Base-by-base conservation (phyloP, 2,329 filamentous ascomycete species). In the Erysiphe pulchra region DNA sequence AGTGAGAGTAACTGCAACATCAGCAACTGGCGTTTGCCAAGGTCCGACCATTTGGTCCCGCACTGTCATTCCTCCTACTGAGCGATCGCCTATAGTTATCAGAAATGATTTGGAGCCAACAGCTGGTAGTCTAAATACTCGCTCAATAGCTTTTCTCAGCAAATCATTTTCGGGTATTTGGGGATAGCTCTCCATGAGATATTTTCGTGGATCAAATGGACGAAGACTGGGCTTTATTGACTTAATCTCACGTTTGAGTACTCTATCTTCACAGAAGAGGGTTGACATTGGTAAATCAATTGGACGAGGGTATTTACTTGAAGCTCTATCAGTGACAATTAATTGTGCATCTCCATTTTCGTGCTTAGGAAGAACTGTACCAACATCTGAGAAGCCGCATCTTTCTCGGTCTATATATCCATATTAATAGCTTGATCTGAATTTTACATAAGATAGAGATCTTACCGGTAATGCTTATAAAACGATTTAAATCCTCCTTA, bases 81-180 rank as follows among this genome's bases (percentile, higher is more conserved):
- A 84, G 50, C 90, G 75, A 61, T 95, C 90, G 44, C 81, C 86
- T 52, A 95, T 98, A 1, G 90, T 95, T 57, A 98, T 94, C 34
- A 98, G 69, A 66, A 95, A 98, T 18, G 80, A 85, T 63, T 95
- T 95, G 18, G 86, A 94, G n/a, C 85, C 87, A 18, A 95, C 90
- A 1, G 86, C 73, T 17, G 90, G 87, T 45, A 95, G 68, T 44
- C 75, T 74, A 46, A 95, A 75, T 2, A 95, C 84, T 49, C 84
- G 69, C 53, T 84, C 75, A 0, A 83, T 73, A 14, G 87, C 85
- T 60, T 86, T 65, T 24, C 60, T 62, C 30, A 75, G 56, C 31
- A 73, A 56, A 4, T 66, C 56, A 32, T 56, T 50, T 38, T 58
- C 55, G 8, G 55, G 53, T 14, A 55, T 52, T 45, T 56, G 52